Evolutionary conservation across 176 grass and related monocot genomes (phyloP).

Genomic region (Raddia distichophylla): DNA sequence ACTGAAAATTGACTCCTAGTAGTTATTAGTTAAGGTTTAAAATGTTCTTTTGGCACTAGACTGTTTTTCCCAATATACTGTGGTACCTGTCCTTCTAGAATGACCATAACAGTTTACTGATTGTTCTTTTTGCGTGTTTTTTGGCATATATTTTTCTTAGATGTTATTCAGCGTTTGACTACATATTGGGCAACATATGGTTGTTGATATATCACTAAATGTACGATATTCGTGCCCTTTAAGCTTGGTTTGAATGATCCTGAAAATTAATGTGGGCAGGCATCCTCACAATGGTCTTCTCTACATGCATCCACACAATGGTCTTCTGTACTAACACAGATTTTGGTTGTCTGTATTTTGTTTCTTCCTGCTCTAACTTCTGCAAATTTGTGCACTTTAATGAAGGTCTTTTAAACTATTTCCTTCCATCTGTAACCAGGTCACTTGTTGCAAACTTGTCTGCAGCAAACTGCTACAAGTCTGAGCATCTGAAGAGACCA

Average conservation of each 20-base stretch:
- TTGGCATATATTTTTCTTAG: neutral
- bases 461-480: conserved; percentile 74
- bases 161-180: neutral
- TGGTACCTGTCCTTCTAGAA: neutral
- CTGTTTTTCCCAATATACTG: neutral
- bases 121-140: neutral
- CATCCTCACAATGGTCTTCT: no score
- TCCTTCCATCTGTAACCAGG: conserved; percentile 48
- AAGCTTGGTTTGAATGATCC: neutral
- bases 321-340: neutral
- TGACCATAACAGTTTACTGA: neutral
- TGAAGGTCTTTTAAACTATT: neutral
- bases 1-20: neutral
- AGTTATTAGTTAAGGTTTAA: neutral
- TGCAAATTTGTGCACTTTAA: neutral
- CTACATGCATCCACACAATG: no score
- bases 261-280: neutral
- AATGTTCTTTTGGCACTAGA: neutral
- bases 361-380: neutral
- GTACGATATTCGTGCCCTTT: neutral
- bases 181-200: neutral
- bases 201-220: neutral
- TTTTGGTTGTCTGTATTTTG: neutral
- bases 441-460: conserved; percentile 78
- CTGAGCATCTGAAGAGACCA: conserved; percentile 76